Evolutionary conservation across 306 rosid genomes (phyloP), one percentile per base, ranked within the genome.

Genomic region (Quercus glauca): DNA sequence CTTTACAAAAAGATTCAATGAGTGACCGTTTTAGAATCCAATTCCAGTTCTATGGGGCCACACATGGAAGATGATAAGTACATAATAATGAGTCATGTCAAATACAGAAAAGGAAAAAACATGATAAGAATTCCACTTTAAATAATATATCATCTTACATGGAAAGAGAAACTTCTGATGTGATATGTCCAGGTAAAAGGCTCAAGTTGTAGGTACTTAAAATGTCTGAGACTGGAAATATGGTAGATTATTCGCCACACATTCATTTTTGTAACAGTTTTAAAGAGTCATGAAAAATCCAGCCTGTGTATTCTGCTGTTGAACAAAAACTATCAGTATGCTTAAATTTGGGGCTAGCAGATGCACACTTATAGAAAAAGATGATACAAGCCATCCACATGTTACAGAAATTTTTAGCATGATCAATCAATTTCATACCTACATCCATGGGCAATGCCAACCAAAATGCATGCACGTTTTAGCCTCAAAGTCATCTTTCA

Each of bases 121-220:
- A 79, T 73, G 81, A 77, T 79, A 73, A 78, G 85, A 76, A 79
- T 84, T 72, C 41, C 75, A 60, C 79, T 71, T 33, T 71, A 76
- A 83, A 79, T 75, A 59, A 23, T 55, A 82, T 79, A 67, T 53
- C 78, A 69, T 49, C 81, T 59, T 70, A 69, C 73, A 69, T 33
- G 37, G 78, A 43, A 74, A 80, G 4, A 73, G 77, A 31, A n/a
- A 18, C 5, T 20, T 14, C 28, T 79, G 78, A 79, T 25, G 49
- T 61, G 52, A 72, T 21, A 15, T 64, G 78, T 80, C 59, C 5
- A 20, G 25, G 63, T 37, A 41, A 10, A 79, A 52, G 74, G 45
- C 26, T 51, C 33, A 51, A 52, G 28, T 25, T 70, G 7, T 5
- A 28, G 13, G 15, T 6, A n/a, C 13, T 51, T 79, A 5, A 76